Percentiles rank a stretch among this genome's conserved stretches.
Evolutionary conservation across 352 stramenopile species (phyloP).

Genomic region (Globisporangium middletonii): DNA sequence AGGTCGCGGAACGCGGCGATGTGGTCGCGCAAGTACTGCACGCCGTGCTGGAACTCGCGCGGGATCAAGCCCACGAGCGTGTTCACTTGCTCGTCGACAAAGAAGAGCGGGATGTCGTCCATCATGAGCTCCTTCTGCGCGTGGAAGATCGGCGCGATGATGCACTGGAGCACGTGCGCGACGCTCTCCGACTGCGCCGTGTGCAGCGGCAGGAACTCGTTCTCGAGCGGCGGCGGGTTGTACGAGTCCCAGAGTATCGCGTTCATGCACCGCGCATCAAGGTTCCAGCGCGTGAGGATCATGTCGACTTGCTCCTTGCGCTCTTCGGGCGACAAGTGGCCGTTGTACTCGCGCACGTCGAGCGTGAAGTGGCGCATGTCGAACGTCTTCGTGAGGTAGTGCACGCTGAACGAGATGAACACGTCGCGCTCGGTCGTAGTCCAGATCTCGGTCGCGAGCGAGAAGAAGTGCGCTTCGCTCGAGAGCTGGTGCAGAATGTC

Average conservation of each 20-base stretch:
- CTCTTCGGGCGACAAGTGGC: constrained; percentile 28
- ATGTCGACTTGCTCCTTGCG: constrained; percentile 37
- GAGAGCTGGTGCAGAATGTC: constrained; percentile 36
- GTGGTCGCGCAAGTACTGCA: constrained; percentile 29
- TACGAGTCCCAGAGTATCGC: constrained; percentile 45
- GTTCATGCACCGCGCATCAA: constrained; percentile 38
- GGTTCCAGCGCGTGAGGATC: constrained; percentile 37
- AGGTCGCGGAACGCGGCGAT: constrained; percentile 34
- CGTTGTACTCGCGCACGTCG: constrained; percentile 37
- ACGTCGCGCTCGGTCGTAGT: constrained; percentile 34
- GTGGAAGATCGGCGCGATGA: constrained; percentile 35
- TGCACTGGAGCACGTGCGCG: constrained; percentile 36
- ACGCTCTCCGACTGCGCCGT: constrained; percentile 35
- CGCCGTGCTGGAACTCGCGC: constrained; percentile 25
- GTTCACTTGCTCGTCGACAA: constrained; percentile 42
- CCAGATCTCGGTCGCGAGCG: constrained; percentile 41
- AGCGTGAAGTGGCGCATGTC: constrained; percentile 39
- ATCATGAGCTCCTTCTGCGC: constrained; percentile 23
- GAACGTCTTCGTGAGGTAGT: constrained; percentile 38
- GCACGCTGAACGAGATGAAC: constrained; percentile 43
- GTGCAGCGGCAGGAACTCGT: constrained; percentile 22
- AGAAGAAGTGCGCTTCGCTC: constrained; percentile 42
- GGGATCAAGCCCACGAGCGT: constrained; percentile 26
- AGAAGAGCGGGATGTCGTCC: constrained; percentile 33
- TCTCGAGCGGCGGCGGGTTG: constrained; percentile 11